phyloP scores from a whole-genome alignment of 495 filamentous ascomycete species.

The Hyphodiscus hymeniophilus region DNA sequence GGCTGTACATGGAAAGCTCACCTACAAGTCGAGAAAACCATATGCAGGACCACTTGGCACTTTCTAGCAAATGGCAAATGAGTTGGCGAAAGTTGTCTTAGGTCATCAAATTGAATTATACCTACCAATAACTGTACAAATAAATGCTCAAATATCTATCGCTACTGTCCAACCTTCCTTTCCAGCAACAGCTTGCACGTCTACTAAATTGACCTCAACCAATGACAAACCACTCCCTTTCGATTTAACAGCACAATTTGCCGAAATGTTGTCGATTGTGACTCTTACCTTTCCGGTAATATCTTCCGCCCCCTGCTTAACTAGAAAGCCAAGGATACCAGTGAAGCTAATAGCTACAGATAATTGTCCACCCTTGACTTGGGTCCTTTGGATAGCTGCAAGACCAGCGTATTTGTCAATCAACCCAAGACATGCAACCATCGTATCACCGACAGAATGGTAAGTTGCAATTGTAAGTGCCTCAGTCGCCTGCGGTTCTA shows the following conservation, averaged over 20 bases:
- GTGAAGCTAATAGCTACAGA: conserved; percentile 3
- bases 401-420: conserved; percentile 12
- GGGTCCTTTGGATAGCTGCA: neutral
- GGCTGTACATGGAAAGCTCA: too few species aligned
- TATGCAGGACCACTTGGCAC: too few species aligned
- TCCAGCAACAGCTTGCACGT: neutral
- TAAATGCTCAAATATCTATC: too few species aligned
- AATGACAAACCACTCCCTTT: conserved; percentile 2
- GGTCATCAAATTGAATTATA: too few species aligned
- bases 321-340: conserved; percentile 3
- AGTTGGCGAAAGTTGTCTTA: too few species aligned
- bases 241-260: neutral
- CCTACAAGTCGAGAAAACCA: too few species aligned
- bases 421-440: conserved; percentile 5
- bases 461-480: conserved; percentile 2
- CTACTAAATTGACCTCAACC: conserved; percentile 1
- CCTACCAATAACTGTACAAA: too few species aligned
- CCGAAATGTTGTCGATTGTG: neutral
- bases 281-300: neutral
- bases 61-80: too few species aligned
- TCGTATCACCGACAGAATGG: neutral
- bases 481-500: neutral
- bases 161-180: neutral
- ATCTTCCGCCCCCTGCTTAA: neutral
- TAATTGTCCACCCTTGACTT: neutral